A percentile compares a stretch with the other conserved stretches of the same genome.
Evolutionary conservation across 129 eudicot genomes (phyloP).

Genomic region (Artemisia argyi): DNA sequence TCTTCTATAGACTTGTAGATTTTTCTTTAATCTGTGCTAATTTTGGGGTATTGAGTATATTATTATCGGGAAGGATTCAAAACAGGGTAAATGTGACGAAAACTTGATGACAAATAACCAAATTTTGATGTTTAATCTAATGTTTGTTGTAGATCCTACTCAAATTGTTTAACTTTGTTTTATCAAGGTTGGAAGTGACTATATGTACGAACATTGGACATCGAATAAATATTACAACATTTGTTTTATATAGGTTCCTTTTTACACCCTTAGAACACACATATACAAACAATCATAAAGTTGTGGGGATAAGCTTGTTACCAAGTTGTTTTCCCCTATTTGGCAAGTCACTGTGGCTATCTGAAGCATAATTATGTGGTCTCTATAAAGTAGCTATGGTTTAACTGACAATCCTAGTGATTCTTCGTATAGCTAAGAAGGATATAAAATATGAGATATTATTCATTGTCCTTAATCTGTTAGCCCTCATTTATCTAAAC

Average conservation of each 20-base stretch:
- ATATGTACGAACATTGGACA: background rate
- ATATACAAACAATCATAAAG: conserved; percentile 1
- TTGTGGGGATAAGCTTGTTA: conserved; percentile 32
- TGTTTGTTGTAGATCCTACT: too few relatives aligned
- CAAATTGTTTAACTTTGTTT: background rate
- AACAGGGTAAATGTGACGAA: too few relatives aligned
- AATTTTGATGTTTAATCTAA: too few relatives aligned
- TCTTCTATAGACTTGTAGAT: too few relatives aligned
- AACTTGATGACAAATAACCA: too few relatives aligned
- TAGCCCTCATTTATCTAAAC: too few relatives aligned
- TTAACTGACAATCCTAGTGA: background rate
- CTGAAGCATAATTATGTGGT: conserved; percentile 14
- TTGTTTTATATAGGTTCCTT: background rate
- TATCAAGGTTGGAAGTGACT: background rate
- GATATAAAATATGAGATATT: background rate
- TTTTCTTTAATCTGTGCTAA: too few relatives aligned
- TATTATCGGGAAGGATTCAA: too few relatives aligned
- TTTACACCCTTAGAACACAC: conserved; percentile 18
- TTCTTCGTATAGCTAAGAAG: background rate
- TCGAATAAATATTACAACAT: background rate
- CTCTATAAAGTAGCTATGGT: conserved; percentile 6
- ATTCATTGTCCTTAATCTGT: background rate
- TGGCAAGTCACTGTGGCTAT: background rate
- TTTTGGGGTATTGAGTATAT: too few relatives aligned
- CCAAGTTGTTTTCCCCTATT: conserved; percentile 21